Percentiles rank a stretch among this genome's conserved stretches.
phyloP scores from a whole-genome alignment of 306 rosid species.

The Vigna mungo region DNA sequence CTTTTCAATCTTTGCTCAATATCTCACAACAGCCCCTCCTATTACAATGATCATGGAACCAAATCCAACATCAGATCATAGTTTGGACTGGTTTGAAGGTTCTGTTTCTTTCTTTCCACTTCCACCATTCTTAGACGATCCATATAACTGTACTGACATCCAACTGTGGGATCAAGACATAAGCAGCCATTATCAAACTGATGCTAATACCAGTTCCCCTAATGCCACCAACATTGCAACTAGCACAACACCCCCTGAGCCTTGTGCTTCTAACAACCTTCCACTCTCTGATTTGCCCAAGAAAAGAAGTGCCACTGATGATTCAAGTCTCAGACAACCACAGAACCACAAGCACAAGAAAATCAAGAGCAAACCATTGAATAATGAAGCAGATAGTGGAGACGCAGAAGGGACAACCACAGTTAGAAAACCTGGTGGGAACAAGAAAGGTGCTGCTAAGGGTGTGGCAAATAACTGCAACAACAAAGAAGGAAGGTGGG shows the following conservation, averaged over 20 bases:
- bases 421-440: constrained; percentile 59
- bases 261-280: constrained; percentile 39
- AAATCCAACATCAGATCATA: constrained; percentile 67
- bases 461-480: constrained; percentile 62
- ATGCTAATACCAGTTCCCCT: constrained; percentile 42
- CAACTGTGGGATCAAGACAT: constrained; percentile 74
- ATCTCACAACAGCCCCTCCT: constrained; percentile 17
- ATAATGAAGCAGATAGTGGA: constrained; percentile 50
- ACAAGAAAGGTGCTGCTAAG: constrained; percentile 60
- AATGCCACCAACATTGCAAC: constrained; percentile 39
- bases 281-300: constrained; percentile 59
- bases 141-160: constrained; percentile 56
- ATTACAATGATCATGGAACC: constrained; percentile 67
- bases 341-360: constrained; percentile 51
- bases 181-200: constrained; percentile 50
- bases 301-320: constrained; percentile 63
- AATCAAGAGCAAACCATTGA: constrained; percentile 46
- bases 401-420: constrained; percentile 46
- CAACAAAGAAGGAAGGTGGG: constrained; percentile 94
- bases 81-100: constrained; percentile 82
- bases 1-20: constrained; percentile 35
- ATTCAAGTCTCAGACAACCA: constrained; percentile 46
- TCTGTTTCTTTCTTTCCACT: constrained; percentile 73
- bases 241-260: constrained; percentile 45
- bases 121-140: constrained; percentile 77